Evolutionary conservation across 306 rosid genomes (phyloP), one percentile per base, ranked within the genome.

Genomic region (Cucurbita moschata): DNA sequence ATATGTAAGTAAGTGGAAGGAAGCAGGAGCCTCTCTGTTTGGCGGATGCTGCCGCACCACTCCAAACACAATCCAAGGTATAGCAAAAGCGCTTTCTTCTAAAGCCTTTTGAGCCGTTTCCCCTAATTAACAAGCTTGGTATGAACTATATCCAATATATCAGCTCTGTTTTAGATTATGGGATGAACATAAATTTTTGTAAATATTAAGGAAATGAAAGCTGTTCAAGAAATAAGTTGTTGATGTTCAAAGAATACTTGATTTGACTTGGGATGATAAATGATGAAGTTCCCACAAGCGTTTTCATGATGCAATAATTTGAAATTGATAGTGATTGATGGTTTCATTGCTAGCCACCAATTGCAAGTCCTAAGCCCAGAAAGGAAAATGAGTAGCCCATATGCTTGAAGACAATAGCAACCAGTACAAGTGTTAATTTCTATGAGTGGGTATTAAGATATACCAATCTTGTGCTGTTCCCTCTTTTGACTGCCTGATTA

Each of bases 31-130:
- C 73, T 80, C 92, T 37, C 69, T 94, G 7, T 87, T 94, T 56
- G 98, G 98, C 54, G 98, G 98, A 16, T 94, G 98, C 72, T 90
- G 98, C 82, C 87, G 94, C 78, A 94, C 98, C 43, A 88, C 92
- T 69, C 98, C 97, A 23, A 80, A 85, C 4, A 90, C 97, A 15
- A 85, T 94, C 71, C 76, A 80, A 75, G 98, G 89, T 87, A 87
- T 88, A 65, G 46, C 84, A 8, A 82, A 65, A 58, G 90, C 86
- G 40, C 81, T 90, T 56, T 73, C 62, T 23, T 5, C 15, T 51
- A 50, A 70, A 35, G 14, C 23, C 2, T 5, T 50, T 49, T 72
- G 53, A 72, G 65, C 30, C 6, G 21, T 55, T 70, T 70, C 60
- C 60, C 60, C 60, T 70, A 4, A 51, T 70, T 51, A 50, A 69